A percentile compares a stretch with the other conserved stretches of the same genome.
These are phyloP conservation scores for Corynascus novoguineensis DNA, from an alignment of 495 filamentous ascomycete genomes.

Conservation along the genomic window DNA sequence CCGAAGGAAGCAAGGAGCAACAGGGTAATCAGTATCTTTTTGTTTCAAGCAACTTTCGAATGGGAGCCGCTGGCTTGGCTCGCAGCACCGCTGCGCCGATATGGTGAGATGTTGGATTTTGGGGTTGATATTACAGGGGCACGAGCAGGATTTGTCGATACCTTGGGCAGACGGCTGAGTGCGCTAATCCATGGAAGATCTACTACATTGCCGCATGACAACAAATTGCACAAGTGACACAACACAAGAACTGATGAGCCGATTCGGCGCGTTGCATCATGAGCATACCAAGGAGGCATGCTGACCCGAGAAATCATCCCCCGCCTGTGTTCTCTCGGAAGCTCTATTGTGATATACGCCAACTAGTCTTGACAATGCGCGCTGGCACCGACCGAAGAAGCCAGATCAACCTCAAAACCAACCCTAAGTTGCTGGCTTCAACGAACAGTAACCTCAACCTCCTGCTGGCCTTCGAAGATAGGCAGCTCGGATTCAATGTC, in stretches of 20 bases:
- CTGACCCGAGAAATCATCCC: neutral
- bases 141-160: neutral
- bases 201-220: neutral
- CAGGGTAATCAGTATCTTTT: neutral
- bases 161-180: neutral
- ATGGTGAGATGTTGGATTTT: neutral
- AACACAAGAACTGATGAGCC: neutral
- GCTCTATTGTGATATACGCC: constrained; percentile 8
- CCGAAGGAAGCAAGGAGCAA: constrained; percentile 1
- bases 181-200: neutral
- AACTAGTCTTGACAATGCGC: neutral
- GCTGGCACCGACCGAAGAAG: neutral
- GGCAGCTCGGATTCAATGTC: constrained; percentile 56
- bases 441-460: constrained; percentile 34
- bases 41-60: neutral
- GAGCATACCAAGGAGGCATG: neutral
- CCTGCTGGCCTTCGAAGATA: constrained; percentile 55
- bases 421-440: neutral
- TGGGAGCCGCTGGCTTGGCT: neutral
- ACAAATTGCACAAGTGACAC: neutral
- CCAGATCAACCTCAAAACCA: neutral
- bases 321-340: neutral
- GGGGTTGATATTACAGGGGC: neutral
- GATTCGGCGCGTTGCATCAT: neutral
- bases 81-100: neutral